Evolutionary conservation across 2,329 filamentous ascomycete genomes (phyloP).

Genomic region (Microcyclosporella mali): DNA sequence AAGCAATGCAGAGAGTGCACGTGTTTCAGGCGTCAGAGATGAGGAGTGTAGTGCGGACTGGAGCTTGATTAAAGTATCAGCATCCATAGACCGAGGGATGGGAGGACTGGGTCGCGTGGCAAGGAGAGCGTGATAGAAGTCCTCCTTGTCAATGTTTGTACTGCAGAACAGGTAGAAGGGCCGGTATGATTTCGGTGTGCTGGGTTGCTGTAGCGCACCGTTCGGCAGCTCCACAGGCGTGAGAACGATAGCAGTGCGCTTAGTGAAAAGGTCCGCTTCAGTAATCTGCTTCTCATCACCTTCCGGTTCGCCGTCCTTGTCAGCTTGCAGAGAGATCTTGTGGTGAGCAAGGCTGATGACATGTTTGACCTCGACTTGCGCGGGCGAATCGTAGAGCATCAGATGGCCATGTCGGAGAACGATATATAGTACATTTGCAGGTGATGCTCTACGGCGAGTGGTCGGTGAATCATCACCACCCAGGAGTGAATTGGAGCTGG

Average conservation of each 20-base stretch:
- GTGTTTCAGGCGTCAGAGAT: constrained; percentile 71
- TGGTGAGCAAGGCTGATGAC: constrained; percentile 91
- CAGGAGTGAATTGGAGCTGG: constrained; percentile 23
- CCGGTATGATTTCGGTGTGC: constrained; percentile 43
- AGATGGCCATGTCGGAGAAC: constrained; percentile 74
- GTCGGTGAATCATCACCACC: constrained; percentile 11
- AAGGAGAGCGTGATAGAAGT: constrained; percentile 92
- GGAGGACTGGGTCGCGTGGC: constrained; percentile 64
- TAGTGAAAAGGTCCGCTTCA: constrained; percentile 93
- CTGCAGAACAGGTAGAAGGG: constrained; percentile 94
- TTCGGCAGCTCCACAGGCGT: constrained; percentile 23
- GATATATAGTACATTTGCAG: constrained; percentile 29
- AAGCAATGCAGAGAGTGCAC: constrained; percentile 89
- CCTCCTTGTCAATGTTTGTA: constrained; percentile 92
- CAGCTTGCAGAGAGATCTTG: constrained; percentile 76
- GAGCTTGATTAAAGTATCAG: constrained; percentile 78
- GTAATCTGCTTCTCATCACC: constrained; percentile 60
- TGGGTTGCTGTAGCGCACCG: constrained; percentile 16
- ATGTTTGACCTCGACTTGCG: constrained; percentile 91
- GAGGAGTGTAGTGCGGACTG: constrained; percentile 88
- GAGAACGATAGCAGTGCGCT: constrained; percentile 48
- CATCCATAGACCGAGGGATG: constrained; percentile 68
- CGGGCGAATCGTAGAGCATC: constrained; percentile 94
- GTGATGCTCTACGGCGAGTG: constrained; percentile 13
- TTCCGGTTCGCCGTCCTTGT: constrained; percentile 32